Percentiles rank a stretch among this genome's conserved stretches.
Conservation (phyloP, 169 alveolate species). For the Neospora caninum region DNA sequence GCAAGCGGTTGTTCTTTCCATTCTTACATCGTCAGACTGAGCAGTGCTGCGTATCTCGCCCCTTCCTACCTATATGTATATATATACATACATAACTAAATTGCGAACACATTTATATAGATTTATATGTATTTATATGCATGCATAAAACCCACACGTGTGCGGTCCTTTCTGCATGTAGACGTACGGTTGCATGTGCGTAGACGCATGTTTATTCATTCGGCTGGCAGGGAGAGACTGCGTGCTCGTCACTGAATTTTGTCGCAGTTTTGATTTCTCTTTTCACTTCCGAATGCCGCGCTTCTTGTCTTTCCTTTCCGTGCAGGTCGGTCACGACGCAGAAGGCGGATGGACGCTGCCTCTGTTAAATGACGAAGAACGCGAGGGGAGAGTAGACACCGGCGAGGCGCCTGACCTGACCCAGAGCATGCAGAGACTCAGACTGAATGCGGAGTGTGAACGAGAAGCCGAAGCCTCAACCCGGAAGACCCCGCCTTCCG, state of each 20-base stretch:
- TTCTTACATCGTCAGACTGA: no score
- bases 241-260: neutral
- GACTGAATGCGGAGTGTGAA: neutral
- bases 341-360: slow-evolving; percentile 38
- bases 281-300: no score
- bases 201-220: neutral
- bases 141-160: neutral
- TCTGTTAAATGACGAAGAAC: neutral
- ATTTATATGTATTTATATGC: neutral
- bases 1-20: no score
- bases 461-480: neutral
- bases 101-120: no score
- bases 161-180: neutral
- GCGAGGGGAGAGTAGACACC: neutral
- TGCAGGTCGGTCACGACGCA: slow-evolving; percentile 1
- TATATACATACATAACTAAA: neutral
- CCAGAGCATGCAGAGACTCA: neutral
- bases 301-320: neutral
- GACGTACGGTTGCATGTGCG: neutral
- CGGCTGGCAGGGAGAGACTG: no score
- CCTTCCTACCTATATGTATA: neutral
- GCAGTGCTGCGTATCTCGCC: no score
- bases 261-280: neutral
- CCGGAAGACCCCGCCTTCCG: neutral
- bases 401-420: neutral